These are phyloP conservation scores for Cystofilobasidium macerans DNA, from an alignment of 768 basidiomycete genomes.

Conservation along the genomic window DNA sequence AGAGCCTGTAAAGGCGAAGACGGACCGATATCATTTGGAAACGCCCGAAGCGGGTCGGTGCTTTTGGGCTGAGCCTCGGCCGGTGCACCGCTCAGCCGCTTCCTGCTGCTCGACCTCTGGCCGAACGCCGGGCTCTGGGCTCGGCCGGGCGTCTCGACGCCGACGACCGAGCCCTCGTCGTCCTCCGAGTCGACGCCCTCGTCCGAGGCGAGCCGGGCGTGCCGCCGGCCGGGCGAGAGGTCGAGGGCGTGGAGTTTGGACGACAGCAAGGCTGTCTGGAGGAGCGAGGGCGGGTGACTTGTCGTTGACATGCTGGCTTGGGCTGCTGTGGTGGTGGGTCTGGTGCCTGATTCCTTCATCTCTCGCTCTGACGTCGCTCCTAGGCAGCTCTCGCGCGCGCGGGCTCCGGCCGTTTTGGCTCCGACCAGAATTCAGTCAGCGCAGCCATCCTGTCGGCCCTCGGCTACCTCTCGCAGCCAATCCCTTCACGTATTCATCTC, in stretches of 20 bases:
- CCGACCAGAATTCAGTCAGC: no score
- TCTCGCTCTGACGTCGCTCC: no score
- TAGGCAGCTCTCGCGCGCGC: no score
- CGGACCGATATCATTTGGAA: conserved; percentile 21
- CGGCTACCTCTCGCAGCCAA: neutral
- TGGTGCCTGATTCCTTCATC: no score
- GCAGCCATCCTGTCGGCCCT: no score
- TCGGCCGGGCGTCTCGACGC: conserved; percentile 21
- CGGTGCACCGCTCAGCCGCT: neutral
- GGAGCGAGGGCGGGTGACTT: conserved; percentile 9
- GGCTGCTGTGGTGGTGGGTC: no score
- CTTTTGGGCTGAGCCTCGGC: neutral
- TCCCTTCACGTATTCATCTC: neutral
- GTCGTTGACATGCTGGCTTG: neutral
- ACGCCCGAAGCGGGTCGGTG: conserved; percentile 19
- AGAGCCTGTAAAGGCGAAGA: neutral
- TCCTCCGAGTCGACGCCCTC: neutral
- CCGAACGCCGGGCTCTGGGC: neutral
- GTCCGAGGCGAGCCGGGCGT: neutral
- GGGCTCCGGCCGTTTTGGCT: no score
- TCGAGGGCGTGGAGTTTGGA: conserved; percentile 21
- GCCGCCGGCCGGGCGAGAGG: neutral
- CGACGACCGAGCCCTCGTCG: conserved; percentile 15
- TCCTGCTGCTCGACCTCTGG: neutral
- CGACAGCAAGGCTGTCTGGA: conserved; percentile 26